phyloP scores from a whole-genome alignment of 1,139 yeast species.

The Taphrina wiesneri region DNA sequence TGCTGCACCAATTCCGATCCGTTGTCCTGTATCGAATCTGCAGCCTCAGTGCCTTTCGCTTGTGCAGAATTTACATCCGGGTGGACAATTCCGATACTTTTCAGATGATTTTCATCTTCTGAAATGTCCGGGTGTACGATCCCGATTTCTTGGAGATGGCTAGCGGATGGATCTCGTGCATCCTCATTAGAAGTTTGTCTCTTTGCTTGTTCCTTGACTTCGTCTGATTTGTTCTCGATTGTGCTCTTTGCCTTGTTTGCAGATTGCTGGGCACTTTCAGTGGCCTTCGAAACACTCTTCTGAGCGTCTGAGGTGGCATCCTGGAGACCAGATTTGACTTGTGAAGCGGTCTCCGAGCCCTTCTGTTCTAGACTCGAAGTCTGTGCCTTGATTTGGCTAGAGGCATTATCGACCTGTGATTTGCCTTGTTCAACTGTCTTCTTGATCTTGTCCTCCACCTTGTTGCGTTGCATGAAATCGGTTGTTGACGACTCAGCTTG shows the following conservation, averaged over 20 bases:
- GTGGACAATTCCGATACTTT: conserved; percentile 20
- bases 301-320: neutral
- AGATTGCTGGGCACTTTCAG: neutral
- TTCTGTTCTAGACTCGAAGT: neutral
- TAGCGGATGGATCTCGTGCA: neutral
- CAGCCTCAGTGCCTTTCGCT: neutral
- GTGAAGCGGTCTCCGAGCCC: neutral
- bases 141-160: conserved; percentile 18
- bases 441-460: neutral
- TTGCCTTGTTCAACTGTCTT: conserved; percentile 12
- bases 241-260: conserved; percentile 8
- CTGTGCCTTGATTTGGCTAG: neutral
- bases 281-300: neutral
- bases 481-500: conserved; percentile 3
- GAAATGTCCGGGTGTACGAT: conserved; percentile 19
- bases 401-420: neutral
- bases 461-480: conserved; percentile 8
- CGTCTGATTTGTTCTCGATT: neutral
- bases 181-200: neutral
- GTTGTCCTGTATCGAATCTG: neutral
- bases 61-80: neutral
- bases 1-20: neutral
- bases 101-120: conserved; percentile 5
- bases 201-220: neutral
- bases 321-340: neutral